Evolutionary conservation across 2,329 filamentous ascomycete species (phyloP), one percentile per base, ranked within the genome.

Genomic region (Aspergillus vadensis): DNA sequence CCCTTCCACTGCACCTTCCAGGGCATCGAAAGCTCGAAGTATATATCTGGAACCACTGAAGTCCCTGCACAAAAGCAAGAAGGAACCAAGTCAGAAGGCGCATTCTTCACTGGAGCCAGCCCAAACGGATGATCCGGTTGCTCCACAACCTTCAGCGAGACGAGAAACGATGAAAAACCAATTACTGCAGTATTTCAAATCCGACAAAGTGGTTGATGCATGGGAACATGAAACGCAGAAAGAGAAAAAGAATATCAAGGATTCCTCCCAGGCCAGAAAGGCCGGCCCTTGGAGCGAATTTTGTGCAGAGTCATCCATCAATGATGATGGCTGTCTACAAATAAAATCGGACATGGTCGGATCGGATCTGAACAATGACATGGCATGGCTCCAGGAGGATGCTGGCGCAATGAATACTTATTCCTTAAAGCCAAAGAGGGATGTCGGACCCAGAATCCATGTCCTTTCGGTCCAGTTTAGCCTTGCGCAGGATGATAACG

Each of bases 171-270:
- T 75, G 68, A 73, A 71, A 58, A 63, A 69, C 10, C 73, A 76
- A 60, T 65, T 76, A 15, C 65, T 68, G 36, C 71, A 74, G 14
- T 73, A 70, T 57, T 65, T 75, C n/a, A 74, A 70, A 43, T 72
- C 72, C 2, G 73, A 74, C 55, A 69, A 67, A n/a, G 73, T 74
- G 15, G 57, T 70, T 14, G 73, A 76, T 9, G 64, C 69, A 9
- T 74, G 72, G 72, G 72, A 74, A 25, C 67, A 38, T 36, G 63
- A 69, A 10, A 60, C 65, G 21, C 65, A 65, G 19, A 70, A 65
- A 32, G 63, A 69, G n/a, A 65, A 61, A 19, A 67, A 50, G 17
- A 12, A 59, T 27, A 64, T 59, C 17, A 60, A 60, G 1, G 55
- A 59, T 9, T 47, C 61, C 14, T 65, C 32, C 8, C 63, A 55